phyloP scores from a whole-genome alignment of 495 filamentous ascomycete species.

The Corynascus novoguineensis region DNA sequence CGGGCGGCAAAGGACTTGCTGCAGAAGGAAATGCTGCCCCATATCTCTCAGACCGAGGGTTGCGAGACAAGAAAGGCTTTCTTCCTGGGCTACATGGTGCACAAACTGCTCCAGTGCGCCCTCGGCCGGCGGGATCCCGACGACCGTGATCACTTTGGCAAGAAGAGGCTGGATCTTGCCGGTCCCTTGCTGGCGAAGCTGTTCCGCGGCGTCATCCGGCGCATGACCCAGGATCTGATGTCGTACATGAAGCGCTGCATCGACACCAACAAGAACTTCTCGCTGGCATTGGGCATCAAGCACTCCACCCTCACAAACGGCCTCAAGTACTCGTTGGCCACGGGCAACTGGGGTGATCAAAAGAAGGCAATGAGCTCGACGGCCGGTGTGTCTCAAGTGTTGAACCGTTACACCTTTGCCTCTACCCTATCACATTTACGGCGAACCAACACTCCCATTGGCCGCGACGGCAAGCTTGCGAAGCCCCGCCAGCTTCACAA shows the following conservation, averaged over 20 bases:
- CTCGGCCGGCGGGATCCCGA: constrained; percentile 88
- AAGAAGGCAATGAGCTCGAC: constrained; percentile 94
- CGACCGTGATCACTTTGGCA: constrained; percentile 97
- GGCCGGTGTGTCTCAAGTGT: constrained; percentile 94
- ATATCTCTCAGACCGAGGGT: constrained; percentile 94
- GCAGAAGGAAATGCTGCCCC: constrained; percentile 93
- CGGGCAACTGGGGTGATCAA: constrained; percentile 97
- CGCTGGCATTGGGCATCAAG: constrained; percentile 83
- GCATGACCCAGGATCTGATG: constrained; percentile 82
- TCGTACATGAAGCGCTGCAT: constrained; percentile 86
- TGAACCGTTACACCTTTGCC: constrained; percentile 95
- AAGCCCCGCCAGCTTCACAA: constrained; percentile 98
- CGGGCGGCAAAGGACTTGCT: constrained; percentile 87
- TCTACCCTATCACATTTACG: constrained; percentile 95
- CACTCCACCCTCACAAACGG: constrained; percentile 85
- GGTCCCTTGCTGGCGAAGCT: constrained; percentile 89
- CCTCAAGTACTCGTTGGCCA: constrained; percentile 94
- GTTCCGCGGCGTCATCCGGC: constrained; percentile 81
- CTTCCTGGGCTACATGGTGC: constrained; percentile 98
- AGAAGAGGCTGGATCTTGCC: constrained; percentile 94
- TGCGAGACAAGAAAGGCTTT: constrained; percentile 96
- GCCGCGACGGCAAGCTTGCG: constrained; percentile 95
- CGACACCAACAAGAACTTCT: constrained; percentile 81
- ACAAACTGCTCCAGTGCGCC: constrained; percentile 84
- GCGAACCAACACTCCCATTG: constrained; percentile 95